A percentile compares a stretch with the other conserved stretches of the same genome.
Conservation (phyloP, 1,139 yeast genomes). For the Suhomyces anneliseae region DNA sequence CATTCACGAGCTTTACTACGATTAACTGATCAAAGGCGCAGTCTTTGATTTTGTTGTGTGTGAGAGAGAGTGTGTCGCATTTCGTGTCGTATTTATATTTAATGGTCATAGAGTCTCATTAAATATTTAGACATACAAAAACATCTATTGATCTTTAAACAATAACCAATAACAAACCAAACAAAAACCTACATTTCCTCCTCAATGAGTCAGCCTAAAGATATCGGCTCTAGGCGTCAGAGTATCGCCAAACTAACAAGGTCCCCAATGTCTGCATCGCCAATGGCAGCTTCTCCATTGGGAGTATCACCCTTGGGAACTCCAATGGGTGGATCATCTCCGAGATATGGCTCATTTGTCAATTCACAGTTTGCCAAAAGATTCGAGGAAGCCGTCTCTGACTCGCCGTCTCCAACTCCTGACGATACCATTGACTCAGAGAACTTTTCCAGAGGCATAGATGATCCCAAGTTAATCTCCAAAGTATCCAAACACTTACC, state of each 20-base stretch:
- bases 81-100: too few relatives aligned
- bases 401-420: constrained; percentile 8
- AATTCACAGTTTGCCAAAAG: constrained; percentile 10
- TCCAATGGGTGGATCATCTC: constrained; percentile 3
- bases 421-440: constrained; percentile 9
- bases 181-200: not conserved
- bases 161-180: not conserved
- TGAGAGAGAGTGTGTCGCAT: too few relatives aligned
- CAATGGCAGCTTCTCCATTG: constrained; percentile 10
- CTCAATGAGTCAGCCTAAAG: constrained; percentile 8
- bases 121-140: too few relatives aligned
- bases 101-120: too few relatives aligned
- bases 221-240: constrained; percentile 10
- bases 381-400: constrained; percentile 10
- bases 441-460: constrained; percentile 23
- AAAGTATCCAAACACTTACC: constrained; percentile 34
- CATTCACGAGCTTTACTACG: too few relatives aligned
- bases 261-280: constrained; percentile 14
- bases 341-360: constrained; percentile 4
- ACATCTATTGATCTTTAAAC: not conserved
- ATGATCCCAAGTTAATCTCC: constrained; percentile 25
- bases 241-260: constrained; percentile 16
- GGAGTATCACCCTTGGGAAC: constrained; percentile 10
- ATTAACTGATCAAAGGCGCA: too few relatives aligned
- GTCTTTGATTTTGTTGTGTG: too few relatives aligned